Evolutionary conservation across 768 basidiomycete genomes (phyloP), one percentile per base, ranked within the genome.

Genomic region (Leccinum sublutescens): DNA sequence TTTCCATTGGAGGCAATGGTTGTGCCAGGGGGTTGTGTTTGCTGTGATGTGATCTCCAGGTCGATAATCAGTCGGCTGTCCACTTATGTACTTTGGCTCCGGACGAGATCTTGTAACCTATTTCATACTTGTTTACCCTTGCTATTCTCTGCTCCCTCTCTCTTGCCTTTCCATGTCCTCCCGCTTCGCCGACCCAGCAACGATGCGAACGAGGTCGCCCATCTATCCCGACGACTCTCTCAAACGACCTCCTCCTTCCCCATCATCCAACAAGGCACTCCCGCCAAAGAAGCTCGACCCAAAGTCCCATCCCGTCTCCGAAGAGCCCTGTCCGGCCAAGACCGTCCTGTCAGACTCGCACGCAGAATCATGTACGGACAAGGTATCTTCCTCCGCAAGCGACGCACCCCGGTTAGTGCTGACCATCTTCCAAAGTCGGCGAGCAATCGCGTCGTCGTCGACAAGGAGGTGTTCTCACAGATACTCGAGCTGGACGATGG

Each of bases 401-500:
- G 36, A 8, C 27, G 40, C 47, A 25, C 27, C 8, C 9, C 54
- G 52, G 23, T 14, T 29, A 47, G 52, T 19, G 54, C 62, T 67
- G 31, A 73, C 49, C 48, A 21, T 29, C 36, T 27, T 29, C 49
- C 40, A 55, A 43, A 69, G 64, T 59, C 56, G 15, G 48, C 52
- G 3, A 52, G 51, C 53, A 59, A 52, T 38, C 66, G 62, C n/a
- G 72, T 71, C 19, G 75, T 85, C 38, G 85, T 98, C 68, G 85
- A 97, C 71, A 84, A 86, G 84, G 86, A 88, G 0, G 88, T 82
- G 17, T 93, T 99, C 72, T 66, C 72, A 5, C 96, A 98, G 75
- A 85, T 98, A 63, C 81, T 95, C 62, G 95, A 98, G 54, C 84
- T 98, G 67, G 97, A 93, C 71, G 95, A 94, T 9, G 91, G 85